Conservation (phyloP, 2,329 filamentous ascomycete genomes). For the Fusarium buxicola region DNA sequence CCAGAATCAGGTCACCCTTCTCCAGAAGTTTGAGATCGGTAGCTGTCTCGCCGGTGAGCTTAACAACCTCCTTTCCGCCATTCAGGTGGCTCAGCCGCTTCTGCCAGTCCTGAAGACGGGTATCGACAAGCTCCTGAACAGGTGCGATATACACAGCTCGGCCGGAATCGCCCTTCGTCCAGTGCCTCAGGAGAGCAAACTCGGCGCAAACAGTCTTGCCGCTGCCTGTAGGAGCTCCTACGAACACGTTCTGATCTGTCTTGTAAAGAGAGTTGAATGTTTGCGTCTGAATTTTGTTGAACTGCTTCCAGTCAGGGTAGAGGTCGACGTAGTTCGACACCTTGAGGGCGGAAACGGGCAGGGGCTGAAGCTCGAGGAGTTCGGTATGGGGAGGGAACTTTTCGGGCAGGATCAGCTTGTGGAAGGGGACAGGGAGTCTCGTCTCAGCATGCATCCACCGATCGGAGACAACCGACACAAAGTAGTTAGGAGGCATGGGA, state of each 20-base stretch:
- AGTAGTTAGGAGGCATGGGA: conserved; percentile 98
- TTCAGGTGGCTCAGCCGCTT: conserved; percentile 76
- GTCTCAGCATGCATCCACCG: conserved; percentile 99
- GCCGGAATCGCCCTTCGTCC: conserved; percentile 69
- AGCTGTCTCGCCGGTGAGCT: conserved; percentile 92
- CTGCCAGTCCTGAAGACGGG: conserved; percentile 85
- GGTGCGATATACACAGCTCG: conserved; percentile 95
- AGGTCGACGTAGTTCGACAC: conserved; percentile 82
- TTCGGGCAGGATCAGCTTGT: conserved; percentile 93
- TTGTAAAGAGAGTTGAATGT: conserved; percentile 94
- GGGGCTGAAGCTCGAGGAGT: conserved; percentile 88
- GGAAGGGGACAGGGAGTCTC: conserved; percentile 91
- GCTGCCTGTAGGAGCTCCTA: conserved; percentile 92
- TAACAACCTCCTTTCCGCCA: conserved; percentile 90
- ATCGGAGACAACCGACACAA: conserved; percentile 93
- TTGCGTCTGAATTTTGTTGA: conserved; percentile 98
- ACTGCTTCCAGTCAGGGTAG: conserved; percentile 86
- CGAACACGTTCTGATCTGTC: conserved; percentile 91
- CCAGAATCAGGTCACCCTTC: conserved; percentile 87
- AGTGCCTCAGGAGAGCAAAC: conserved; percentile 90
- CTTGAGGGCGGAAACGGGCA: conserved; percentile 91
- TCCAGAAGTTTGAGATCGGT: conserved; percentile 91
- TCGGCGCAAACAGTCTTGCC: conserved; percentile 98
- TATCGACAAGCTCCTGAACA: conserved; percentile 92
- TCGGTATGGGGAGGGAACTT: conserved; percentile 96